Conservation (phyloP, 176 grass and related monocot species). For the Raddia distichophylla region DNA sequence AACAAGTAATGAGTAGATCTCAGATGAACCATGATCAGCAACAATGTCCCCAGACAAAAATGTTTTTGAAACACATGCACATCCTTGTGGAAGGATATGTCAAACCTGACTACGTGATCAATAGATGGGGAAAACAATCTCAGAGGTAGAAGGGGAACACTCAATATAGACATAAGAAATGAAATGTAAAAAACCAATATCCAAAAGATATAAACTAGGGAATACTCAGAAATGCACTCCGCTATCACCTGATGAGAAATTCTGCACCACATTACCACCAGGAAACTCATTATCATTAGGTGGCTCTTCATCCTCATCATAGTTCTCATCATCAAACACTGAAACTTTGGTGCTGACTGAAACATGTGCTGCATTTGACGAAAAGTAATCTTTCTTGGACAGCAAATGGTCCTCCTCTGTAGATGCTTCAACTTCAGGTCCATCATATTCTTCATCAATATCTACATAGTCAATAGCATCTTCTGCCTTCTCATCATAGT, state of each 20-base stretch:
- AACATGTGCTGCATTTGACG: slow-evolving; percentile 64
- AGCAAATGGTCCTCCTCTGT: slow-evolving; percentile 89
- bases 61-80: slow-evolving; percentile 2
- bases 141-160: neutral
- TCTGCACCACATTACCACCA: slow-evolving; percentile 38
- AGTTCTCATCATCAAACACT: slow-evolving; percentile 90
- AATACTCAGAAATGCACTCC: neutral
- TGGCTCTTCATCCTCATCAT: slow-evolving; percentile 88
- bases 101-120: slow-evolving; percentile 28
- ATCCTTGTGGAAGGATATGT: slow-evolving; percentile 24
- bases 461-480: slow-evolving; percentile 98
- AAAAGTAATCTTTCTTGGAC: slow-evolving; percentile 80
- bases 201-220: slow-evolving; percentile 2
- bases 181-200: neutral
- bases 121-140: neutral
- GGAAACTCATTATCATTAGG: slow-evolving; percentile 38
- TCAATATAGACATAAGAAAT: neutral
- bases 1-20: neutral
- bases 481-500: slow-evolving; percentile 98
- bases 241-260: slow-evolving; percentile 44
- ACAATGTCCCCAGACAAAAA: neutral
- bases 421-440: slow-evolving; percentile 84
- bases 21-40: slow-evolving; percentile 21
- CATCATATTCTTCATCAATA: slow-evolving; percentile 99
- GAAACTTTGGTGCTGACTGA: slow-evolving; percentile 52